phyloP scores from a whole-genome alignment of 2,329 filamentous ascomycete genomes.

The Aureobasidium zeae region DNA sequence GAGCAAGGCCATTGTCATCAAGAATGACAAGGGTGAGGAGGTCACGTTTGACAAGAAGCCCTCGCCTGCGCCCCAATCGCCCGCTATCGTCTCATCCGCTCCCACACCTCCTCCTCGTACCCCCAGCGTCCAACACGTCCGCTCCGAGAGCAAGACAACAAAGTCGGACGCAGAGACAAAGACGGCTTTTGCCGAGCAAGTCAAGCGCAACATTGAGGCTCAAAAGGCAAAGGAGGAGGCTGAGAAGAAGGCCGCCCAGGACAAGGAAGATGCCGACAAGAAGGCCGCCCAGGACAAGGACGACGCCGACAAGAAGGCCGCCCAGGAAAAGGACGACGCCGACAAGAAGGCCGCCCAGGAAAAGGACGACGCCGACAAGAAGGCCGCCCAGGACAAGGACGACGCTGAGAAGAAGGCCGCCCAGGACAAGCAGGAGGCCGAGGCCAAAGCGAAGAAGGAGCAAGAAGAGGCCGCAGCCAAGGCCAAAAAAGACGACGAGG shows the following conservation, averaged over 20 bases:
- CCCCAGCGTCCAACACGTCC: slow-evolving; percentile 57
- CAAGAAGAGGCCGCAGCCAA: slow-evolving; percentile 24
- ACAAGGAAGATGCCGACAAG: slow-evolving; percentile 17
- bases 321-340: slow-evolving; percentile 30
- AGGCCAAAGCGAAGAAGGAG: slow-evolving; percentile 24
- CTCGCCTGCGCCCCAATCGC: slow-evolving; percentile 40
- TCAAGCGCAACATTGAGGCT: slow-evolving; percentile 44
- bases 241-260: slow-evolving; percentile 24
- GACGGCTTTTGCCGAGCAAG: slow-evolving; percentile 56
- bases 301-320: slow-evolving; percentile 48
- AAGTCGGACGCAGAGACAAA: slow-evolving; percentile 65
- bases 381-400: slow-evolving; percentile 24
- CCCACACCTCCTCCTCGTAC: slow-evolving; percentile 64
- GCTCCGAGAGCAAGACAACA: slow-evolving; percentile 58
- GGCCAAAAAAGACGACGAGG: slow-evolving; percentile 18
- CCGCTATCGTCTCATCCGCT: slow-evolving; percentile 64
- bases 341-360: slow-evolving; percentile 22
- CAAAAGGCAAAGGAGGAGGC: slow-evolving; percentile 29
- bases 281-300: slow-evolving; percentile 26
- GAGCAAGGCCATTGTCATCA: slow-evolving; percentile 73
- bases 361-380: slow-evolving; percentile 27
- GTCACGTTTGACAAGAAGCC: slow-evolving; percentile 50
- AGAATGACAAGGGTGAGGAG: slow-evolving; percentile 69
- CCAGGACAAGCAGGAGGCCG: slow-evolving; percentile 29
- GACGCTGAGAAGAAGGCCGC: slow-evolving; percentile 26